A percentile compares a stretch with the other conserved stretches of the same genome.
Evolutionary conservation across 495 filamentous ascomycete genomes (phyloP).

Genomic region (Penicillium mononematosum): DNA sequence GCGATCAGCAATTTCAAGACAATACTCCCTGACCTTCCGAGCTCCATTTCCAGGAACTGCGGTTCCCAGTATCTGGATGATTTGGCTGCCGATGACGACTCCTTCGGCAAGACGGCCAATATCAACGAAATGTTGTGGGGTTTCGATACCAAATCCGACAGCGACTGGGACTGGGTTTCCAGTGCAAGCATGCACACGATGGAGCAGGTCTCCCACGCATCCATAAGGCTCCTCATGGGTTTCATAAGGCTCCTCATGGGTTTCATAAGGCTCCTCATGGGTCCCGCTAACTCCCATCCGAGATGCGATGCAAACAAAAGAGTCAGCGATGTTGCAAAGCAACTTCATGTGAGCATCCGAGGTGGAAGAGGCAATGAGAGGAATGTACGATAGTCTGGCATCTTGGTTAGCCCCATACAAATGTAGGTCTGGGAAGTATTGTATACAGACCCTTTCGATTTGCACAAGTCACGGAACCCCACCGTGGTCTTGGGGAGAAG

Average conservation of each 20-base stretch:
- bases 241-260: no score
- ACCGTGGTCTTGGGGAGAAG: conserved; percentile 92
- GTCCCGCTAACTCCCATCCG: conserved; percentile 94
- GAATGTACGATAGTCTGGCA: conserved; percentile 84
- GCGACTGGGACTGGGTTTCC: conserved; percentile 74
- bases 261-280: conserved; percentile 67
- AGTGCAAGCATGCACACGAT: conserved; percentile 79
- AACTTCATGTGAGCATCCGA: conserved; percentile 85
- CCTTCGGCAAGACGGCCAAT: conserved; percentile 80
- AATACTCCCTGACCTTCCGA: conserved; percentile 9
- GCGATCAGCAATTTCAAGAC: conserved; percentile 7
- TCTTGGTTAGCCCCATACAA: not conserved
- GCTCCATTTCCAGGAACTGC: conserved; percentile 53
- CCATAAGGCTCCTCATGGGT: conserved; percentile 65
- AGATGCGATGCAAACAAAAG: conserved; percentile 96
- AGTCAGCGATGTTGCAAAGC: conserved; percentile 94
- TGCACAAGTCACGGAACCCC: conserved; percentile 74
- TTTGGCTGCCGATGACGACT: conserved; percentile 84
- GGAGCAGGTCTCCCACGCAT: conserved; percentile 72
- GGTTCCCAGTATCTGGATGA: conserved; percentile 65
- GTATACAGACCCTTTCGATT: conserved; percentile 55
- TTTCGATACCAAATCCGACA: conserved; percentile 92
- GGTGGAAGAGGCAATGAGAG: conserved; percentile 88
- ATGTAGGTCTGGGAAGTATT: not conserved
- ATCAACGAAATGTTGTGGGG: conserved; percentile 59